phyloP scores from a whole-genome alignment of 306 rosid genomes.

The Lotus japonicus region DNA sequence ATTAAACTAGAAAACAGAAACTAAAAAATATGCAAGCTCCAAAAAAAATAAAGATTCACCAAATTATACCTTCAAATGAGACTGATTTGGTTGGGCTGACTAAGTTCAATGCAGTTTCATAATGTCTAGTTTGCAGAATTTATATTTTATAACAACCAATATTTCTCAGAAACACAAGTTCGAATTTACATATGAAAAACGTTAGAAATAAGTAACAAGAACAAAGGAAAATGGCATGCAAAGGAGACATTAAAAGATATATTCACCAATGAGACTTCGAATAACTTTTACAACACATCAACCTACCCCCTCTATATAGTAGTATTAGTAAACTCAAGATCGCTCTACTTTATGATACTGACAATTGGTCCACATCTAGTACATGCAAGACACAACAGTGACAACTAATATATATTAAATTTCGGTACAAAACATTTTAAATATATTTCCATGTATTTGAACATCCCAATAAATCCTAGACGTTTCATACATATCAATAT shows the following conservation, averaged over 20 bases:
- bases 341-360: no score
- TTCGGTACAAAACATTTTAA: no score
- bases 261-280: not conserved
- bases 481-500: no score
- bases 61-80: not conserved
- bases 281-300: not conserved
- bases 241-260: not conserved
- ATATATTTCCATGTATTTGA: no score
- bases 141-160: not conserved
- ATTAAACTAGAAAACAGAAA: constrained; percentile 2
- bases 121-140: not conserved
- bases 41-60: not conserved
- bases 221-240: not conserved
- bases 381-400: no score
- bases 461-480: no score
- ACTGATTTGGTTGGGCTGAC: not conserved
- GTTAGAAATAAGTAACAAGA: not conserved
- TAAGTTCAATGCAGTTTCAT: not conserved
- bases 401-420: no score
- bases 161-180: not conserved
- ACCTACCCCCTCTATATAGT: no score
- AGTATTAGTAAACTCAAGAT: no score
- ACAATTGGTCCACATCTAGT: no score
- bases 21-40: not conserved
- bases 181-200: not conserved